Conservation (phyloP, 768 basidiomycete species). For the Trametopsis cervina region DNA sequence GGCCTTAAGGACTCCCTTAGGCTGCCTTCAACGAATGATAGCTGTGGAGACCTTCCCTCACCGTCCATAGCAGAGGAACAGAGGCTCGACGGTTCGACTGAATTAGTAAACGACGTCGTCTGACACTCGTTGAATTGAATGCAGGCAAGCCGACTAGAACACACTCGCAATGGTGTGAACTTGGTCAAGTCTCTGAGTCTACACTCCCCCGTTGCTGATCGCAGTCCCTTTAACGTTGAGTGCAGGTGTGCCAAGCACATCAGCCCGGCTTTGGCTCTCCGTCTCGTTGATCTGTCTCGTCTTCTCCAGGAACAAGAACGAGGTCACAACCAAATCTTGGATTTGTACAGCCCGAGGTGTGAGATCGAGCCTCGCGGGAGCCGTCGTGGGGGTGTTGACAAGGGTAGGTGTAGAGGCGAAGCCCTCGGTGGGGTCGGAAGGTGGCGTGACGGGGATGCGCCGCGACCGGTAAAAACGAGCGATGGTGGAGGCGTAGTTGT, state of each 20-base stretch:
- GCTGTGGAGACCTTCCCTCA: too few species aligned
- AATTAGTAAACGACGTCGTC: too few species aligned
- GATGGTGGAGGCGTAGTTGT: neutral
- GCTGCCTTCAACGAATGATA: too few species aligned
- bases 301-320: conserved; percentile 37
- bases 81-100: too few species aligned
- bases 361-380: conserved; percentile 28
- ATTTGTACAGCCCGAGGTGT: conserved; percentile 27
- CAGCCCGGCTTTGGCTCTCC: conserved; percentile 18
- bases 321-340: conserved; percentile 30
- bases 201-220: neutral
- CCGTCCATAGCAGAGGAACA: too few species aligned
- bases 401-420: conserved; percentile 4
- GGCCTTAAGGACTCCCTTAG: too few species aligned
- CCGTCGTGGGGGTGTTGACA: conserved; percentile 15
- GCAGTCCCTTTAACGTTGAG: neutral
- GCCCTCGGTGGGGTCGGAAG: neutral
- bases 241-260: conserved; percentile 9
- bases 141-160: too few species aligned
- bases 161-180: too few species aligned
- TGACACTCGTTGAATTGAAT: too few species aligned
- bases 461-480: conserved; percentile 2
- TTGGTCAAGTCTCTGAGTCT: too few species aligned
- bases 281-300: conserved; percentile 27
- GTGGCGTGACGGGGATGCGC: neutral